These are phyloP conservation scores for Epithemia pelagica DNA, from an alignment of 108 stramenopile species.

Conservation along the genomic window DNA sequence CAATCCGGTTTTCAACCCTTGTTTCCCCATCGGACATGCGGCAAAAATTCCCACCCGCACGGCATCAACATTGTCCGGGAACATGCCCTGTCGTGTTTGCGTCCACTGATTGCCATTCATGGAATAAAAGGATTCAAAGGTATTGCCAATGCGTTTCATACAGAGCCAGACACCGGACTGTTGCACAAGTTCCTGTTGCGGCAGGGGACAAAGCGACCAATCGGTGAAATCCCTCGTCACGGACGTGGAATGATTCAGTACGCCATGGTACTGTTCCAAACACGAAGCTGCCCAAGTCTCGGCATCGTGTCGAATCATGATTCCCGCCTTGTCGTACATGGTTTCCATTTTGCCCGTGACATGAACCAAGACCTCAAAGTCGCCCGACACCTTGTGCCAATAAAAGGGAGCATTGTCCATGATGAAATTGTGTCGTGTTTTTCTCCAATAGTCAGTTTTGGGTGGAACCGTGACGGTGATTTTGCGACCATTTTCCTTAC, in stretches of 20 bases:
- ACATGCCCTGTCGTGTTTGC: slow-evolving; percentile 36
- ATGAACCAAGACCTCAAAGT: slow-evolving; percentile 39
- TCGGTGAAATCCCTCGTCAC: slow-evolving; percentile 40
- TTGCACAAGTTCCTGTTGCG: neutral
- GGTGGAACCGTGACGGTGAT: slow-evolving; percentile 23
- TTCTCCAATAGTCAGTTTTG: slow-evolving; percentile 41
- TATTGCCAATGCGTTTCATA: slow-evolving; percentile 29
- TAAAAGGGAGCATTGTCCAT: slow-evolving; percentile 42
- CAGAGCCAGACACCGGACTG: slow-evolving; percentile 20
- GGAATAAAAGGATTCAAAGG: slow-evolving; percentile 32
- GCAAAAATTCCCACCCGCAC: slow-evolving; percentile 30
- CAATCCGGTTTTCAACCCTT: neutral
- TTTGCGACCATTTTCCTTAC: neutral
- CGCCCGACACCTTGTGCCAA: slow-evolving; percentile 32
- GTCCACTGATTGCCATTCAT: slow-evolving; percentile 36
- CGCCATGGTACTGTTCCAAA: slow-evolving; percentile 29
- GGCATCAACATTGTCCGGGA: slow-evolving; percentile 19
- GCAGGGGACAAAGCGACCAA: slow-evolving; percentile 31
- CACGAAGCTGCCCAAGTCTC: slow-evolving; percentile 35
- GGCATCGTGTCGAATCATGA: slow-evolving; percentile 44
- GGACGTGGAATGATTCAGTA: slow-evolving; percentile 28
- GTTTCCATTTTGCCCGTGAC: slow-evolving; percentile 29
- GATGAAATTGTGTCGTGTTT: slow-evolving; percentile 25
- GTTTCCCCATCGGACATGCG: slow-evolving; percentile 24
- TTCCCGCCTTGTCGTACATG: slow-evolving; percentile 41